These are phyloP conservation scores for Kernera saxatilis DNA, from an alignment of 345 rosid genomes.

Conservation along the genomic window DNA sequence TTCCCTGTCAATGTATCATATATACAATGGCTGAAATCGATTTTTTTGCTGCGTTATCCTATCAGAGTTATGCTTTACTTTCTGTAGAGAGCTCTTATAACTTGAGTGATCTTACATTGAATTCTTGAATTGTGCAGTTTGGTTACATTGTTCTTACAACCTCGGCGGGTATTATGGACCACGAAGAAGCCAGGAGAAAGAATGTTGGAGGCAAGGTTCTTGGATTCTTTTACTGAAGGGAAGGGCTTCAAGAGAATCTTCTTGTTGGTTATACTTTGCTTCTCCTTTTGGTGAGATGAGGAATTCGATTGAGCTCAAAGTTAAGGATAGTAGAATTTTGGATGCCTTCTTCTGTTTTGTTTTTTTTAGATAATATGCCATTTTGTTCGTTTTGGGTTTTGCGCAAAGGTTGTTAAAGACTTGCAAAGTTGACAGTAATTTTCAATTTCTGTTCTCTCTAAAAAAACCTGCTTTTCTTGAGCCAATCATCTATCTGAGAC, in stretches of 20 bases:
- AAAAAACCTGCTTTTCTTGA: not conserved
- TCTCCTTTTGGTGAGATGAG: constrained; percentile 18
- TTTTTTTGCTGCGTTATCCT: not conserved
- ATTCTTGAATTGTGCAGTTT: constrained; percentile 36
- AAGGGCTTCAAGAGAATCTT: not conserved
- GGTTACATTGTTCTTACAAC: constrained; percentile 78
- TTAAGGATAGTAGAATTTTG: constrained; percentile 19
- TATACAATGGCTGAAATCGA: not conserved
- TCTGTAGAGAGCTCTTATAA: not conserved
- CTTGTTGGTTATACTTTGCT: constrained; percentile 11
- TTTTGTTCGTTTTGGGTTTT: constrained; percentile 19
- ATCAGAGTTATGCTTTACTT: not conserved
- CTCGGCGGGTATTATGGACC: constrained; percentile 85
- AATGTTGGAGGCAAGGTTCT: constrained; percentile 80
- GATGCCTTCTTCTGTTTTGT: constrained; percentile 11
- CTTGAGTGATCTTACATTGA: not conserved
- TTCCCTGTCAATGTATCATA: not conserved
- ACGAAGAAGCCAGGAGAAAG: constrained; percentile 86
- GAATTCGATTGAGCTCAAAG: constrained; percentile 20
- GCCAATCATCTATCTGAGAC: not conserved
- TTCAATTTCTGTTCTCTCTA: not conserved
- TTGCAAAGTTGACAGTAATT: constrained; percentile 7
- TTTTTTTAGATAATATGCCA: constrained; percentile 7
- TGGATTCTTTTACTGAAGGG: constrained; percentile 63
- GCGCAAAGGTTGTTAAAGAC: not conserved